These are phyloP conservation scores for Yamadazyma sp. DNA, from an alignment of 805 yeast genomes.

Conservation along the genomic window DNA sequence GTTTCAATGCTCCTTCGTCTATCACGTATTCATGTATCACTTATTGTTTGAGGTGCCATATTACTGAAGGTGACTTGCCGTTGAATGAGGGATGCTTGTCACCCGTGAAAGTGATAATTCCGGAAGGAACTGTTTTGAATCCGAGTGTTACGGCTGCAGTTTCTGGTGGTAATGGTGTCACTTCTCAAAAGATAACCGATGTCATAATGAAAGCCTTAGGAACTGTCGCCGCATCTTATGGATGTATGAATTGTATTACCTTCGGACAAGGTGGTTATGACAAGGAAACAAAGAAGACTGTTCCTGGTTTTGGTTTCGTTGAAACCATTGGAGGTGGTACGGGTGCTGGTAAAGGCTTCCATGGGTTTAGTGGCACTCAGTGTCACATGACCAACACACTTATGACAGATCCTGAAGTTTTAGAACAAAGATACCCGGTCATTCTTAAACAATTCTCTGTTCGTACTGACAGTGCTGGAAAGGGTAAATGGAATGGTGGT, in stretches of 20 bases:
- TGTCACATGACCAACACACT: slow-evolving; percentile 43
- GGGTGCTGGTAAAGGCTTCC: slow-evolving; percentile 22
- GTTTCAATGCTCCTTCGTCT: slow-evolving; percentile 21
- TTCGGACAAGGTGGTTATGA: slow-evolving; percentile 22
- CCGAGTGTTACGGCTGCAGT: slow-evolving; percentile 20
- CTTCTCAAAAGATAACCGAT: slow-evolving; percentile 22
- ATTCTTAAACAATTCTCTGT: slow-evolving; percentile 17
- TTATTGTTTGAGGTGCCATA: slow-evolving; percentile 20
- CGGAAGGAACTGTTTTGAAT: slow-evolving; percentile 17
- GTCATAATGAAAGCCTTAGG: slow-evolving; percentile 22
- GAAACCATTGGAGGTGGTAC: slow-evolving; percentile 23
- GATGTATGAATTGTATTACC: slow-evolving; percentile 21
- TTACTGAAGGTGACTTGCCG: slow-evolving; percentile 21
- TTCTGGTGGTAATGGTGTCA: slow-evolving; percentile 18
- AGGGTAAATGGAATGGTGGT: slow-evolving; percentile 23
- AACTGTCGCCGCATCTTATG: slow-evolving; percentile 19
- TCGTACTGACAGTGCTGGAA: slow-evolving; percentile 20
- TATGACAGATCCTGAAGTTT: slow-evolving; percentile 25
- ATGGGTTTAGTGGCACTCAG: slow-evolving; percentile 38
- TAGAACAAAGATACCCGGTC: slow-evolving; percentile 23
- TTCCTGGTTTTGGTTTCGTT: slow-evolving; percentile 19
- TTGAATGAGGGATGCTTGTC: slow-evolving; percentile 19
- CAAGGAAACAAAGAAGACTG: slow-evolving; percentile 15
- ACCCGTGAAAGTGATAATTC: slow-evolving; percentile 16
- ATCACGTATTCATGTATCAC: slow-evolving; percentile 19